phyloP scores from a whole-genome alignment of 2,329 filamentous ascomycete genomes.

The Phaeosphaeriaceae sp. region DNA sequence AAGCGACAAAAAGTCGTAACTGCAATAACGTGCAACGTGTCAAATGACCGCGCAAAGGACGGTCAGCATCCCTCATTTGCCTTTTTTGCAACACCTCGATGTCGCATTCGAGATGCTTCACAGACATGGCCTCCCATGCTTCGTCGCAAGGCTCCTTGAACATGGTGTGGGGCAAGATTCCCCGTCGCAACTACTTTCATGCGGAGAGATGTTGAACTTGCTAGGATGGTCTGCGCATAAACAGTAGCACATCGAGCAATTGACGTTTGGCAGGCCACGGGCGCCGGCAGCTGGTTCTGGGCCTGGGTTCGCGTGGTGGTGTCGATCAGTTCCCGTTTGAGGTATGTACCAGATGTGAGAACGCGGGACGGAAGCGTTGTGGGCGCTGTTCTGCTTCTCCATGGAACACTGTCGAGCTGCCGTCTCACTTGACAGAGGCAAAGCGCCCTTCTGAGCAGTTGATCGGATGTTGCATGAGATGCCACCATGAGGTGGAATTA shows the following conservation, averaged over 20 bases:
- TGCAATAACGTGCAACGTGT: background rate
- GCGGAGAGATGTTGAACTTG: constrained; percentile 10
- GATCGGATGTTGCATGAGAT: background rate
- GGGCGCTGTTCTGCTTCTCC: constrained; percentile 8
- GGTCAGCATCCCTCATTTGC: background rate
- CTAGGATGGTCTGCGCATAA: constrained; percentile 6
- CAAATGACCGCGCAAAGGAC: constrained; percentile 16
- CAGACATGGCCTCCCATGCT: too few relatives aligned
- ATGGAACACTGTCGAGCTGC: constrained; percentile 12
- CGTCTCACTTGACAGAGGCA: constrained; percentile 7
- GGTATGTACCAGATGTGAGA: constrained; percentile 11
- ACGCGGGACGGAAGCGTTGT: constrained; percentile 9
- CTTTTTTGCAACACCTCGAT: background rate
- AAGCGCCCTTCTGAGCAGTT: too few relatives aligned
- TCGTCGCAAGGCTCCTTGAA: too few relatives aligned
- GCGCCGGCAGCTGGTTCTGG: constrained; percentile 7
- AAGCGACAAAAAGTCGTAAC: background rate
- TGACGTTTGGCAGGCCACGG: constrained; percentile 11
- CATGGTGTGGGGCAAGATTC: too few relatives aligned
- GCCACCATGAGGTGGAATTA: too few relatives aligned
- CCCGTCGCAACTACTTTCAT: constrained; percentile 7
- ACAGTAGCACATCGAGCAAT: constrained; percentile 10
- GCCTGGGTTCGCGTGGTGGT: background rate
- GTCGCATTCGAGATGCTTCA: too few relatives aligned
- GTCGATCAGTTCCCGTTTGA: constrained; percentile 26